A percentile compares a stretch with the other conserved stretches of the same genome.
These are phyloP conservation scores for Paramyrothecium sp. DNA, from an alignment of 2,329 filamentous ascomycete genomes.

Conservation along the genomic window DNA sequence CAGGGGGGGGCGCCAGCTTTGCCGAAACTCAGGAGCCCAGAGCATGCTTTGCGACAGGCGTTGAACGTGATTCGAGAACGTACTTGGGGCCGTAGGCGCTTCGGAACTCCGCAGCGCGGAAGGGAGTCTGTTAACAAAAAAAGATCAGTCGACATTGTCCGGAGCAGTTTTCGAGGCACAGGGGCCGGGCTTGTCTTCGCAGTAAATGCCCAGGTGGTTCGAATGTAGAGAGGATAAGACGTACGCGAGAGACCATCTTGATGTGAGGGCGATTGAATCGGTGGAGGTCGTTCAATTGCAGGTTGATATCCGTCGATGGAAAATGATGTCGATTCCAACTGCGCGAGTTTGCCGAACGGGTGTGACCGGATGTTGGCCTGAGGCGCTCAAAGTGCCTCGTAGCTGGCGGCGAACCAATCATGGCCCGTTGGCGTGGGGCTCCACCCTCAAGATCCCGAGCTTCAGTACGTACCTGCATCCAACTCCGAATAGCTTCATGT, in stretches of 20 bases:
- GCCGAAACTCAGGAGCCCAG: no score
- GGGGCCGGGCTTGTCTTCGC: neutral
- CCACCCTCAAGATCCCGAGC: neutral
- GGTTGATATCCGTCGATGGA: conserved; percentile 24
- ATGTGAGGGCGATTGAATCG: conserved; percentile 25
- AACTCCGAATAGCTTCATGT: conserved; percentile 9
- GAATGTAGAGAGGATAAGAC: conserved; percentile 11
- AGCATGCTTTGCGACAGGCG: neutral
- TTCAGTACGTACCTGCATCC: neutral
- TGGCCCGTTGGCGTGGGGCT: conserved; percentile 11
- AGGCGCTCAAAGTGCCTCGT: conserved; percentile 17
- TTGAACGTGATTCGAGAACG: conserved; percentile 17
- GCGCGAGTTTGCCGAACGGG: conserved; percentile 33
- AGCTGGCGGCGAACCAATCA: conserved; percentile 13
- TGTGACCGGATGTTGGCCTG: conserved; percentile 31
- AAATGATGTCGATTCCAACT: conserved; percentile 18
- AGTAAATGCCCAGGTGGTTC: neutral
- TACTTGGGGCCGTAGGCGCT: conserved; percentile 68
- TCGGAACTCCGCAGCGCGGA: conserved; percentile 51
- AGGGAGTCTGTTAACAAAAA: conserved; percentile 38
- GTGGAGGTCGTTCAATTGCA: conserved; percentile 35
- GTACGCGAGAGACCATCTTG: conserved; percentile 42
- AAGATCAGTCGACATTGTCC: conserved; percentile 25
- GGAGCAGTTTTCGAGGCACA: neutral
- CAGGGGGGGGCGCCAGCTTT: no score